A percentile compares a stretch with the other conserved stretches of the same genome.
Conservation (phyloP, 768 basidiomycete genomes). For the Piloderma croceum region DNA sequence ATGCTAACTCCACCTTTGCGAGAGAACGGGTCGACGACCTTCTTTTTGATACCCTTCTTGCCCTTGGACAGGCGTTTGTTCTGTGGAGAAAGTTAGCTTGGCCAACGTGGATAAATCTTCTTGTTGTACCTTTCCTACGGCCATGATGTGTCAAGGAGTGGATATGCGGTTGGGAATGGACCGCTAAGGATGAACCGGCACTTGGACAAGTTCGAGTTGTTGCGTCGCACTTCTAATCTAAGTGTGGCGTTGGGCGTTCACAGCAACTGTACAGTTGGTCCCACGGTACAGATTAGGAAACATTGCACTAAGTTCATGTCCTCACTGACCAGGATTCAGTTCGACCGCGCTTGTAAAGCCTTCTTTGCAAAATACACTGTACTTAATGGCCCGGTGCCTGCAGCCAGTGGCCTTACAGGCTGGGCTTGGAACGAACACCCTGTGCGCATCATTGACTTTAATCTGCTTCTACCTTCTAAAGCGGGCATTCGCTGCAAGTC, state of each 20-base stretch:
- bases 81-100: conserved; percentile 33
- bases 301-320: no score
- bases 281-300: conserved; percentile 37
- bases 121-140: conserved; percentile 84
- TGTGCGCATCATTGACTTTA: conserved; percentile 31
- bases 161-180: conserved; percentile 32
- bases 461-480: conserved; percentile 4
- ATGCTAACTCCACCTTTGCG: conserved; percentile 72
- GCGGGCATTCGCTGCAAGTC: conserved; percentile 27
- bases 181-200: conserved; percentile 40
- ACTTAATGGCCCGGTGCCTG: neutral
- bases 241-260: conserved; percentile 7
- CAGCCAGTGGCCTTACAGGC: conserved; percentile 19
- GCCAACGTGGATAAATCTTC: neutral
- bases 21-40: conserved; percentile 99
- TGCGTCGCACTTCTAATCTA: no score
- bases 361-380: conserved; percentile 30
- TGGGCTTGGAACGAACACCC: conserved; percentile 63
- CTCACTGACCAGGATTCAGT: conserved; percentile 54
- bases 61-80: conserved; percentile 98
- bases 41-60: conserved; percentile 99
- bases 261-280: conserved; percentile 45
- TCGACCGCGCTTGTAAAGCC: conserved; percentile 53
- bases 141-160: conserved; percentile 53
- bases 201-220: conserved; percentile 47